Conservation (phyloP, 1,284 basidiomycete genomes). For the Schizophyllum commune region DNA sequence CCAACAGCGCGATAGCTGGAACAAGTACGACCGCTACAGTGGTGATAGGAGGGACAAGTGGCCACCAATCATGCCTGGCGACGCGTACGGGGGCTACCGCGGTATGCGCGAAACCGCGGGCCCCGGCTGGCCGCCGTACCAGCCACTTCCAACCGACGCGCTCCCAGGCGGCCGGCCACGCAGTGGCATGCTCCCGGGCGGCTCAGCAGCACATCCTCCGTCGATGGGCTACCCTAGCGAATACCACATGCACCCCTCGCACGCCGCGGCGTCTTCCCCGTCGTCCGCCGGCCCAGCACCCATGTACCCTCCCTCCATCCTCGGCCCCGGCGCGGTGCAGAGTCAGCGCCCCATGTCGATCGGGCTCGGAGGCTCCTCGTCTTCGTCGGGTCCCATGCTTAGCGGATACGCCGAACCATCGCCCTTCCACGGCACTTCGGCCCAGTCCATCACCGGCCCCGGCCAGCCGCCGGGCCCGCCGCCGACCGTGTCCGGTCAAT, state of each 20-base stretch:
- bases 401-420: too few relatives aligned
- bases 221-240: not conserved
- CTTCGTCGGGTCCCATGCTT: too few relatives aligned
- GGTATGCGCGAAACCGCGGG: not conserved
- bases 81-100: not conserved
- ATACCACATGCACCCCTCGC: not conserved
- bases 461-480: too few relatives aligned
- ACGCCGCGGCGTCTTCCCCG: not conserved
- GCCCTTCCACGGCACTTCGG: too few relatives aligned
- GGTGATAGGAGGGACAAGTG: not conserved
- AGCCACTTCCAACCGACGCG: not conserved
- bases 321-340: not conserved
- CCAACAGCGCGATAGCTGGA: not conserved
- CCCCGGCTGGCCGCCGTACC: not conserved
- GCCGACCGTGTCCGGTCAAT: too few relatives aligned
- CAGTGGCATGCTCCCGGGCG: not conserved
- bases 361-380: too few relatives aligned
- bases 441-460: too few relatives aligned
- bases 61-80: not conserved
- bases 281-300: too few relatives aligned
- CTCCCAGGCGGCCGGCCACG: too few relatives aligned
- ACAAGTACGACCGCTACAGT: not conserved
- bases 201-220: not conserved
- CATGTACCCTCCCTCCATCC: not conserved
- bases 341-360: not conserved